Evolutionary conservation across 805 yeast species (phyloP), one percentile per base, ranked within the genome.

Genomic region (Metschnikowia cerradonensis): DNA sequence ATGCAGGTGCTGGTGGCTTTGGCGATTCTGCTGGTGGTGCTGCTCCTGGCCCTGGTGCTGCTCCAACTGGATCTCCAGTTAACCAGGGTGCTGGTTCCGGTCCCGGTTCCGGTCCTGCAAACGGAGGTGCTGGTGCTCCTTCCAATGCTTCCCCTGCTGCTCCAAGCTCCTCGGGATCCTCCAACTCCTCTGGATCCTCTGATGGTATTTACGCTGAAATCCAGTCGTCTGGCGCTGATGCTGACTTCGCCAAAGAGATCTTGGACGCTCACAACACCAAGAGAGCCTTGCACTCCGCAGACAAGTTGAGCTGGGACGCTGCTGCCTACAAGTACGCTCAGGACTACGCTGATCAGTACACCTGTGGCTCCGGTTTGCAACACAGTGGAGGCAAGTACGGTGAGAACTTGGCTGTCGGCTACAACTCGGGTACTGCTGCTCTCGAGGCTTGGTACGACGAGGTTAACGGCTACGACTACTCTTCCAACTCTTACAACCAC

Each of bases 221-320:
- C 33, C 30, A 49, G 19, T 50, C 57, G 3, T 53, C 57, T 14
- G 54, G 59, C 7, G 59, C 42, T 8, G 65, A 47, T 63, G 53
- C 56, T 60, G 62, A 57, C 32, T 78, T 79, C 55, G 77, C 77
- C 11, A 52, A 59, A 45, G 62, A 67, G 33, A 79, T 86, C 55
- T 73, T 88, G 52, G 71, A 69, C 50, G 81, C 76, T 55, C 92
- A 86, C 72, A 87, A 87, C 53, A 23, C 46, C 17, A 50, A 56
- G 52, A 59, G 60, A 52, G 48, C 48, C 15, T 41, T 48, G 17
- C 56, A 58, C 47, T 50, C 53, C 14, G 56, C 55, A 30, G 31
- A 49, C 17, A 68, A 67, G 6, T 64, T 88, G 48, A 44, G 65
- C 1, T 88, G 95, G 95, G 75, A 77, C 52, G 59, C 67, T 6